A percentile compares a stretch with the other conserved stretches of the same genome.
Conservation (phyloP, 1,284 basidiomycete genomes). For the Malassezia sp. region DNA sequence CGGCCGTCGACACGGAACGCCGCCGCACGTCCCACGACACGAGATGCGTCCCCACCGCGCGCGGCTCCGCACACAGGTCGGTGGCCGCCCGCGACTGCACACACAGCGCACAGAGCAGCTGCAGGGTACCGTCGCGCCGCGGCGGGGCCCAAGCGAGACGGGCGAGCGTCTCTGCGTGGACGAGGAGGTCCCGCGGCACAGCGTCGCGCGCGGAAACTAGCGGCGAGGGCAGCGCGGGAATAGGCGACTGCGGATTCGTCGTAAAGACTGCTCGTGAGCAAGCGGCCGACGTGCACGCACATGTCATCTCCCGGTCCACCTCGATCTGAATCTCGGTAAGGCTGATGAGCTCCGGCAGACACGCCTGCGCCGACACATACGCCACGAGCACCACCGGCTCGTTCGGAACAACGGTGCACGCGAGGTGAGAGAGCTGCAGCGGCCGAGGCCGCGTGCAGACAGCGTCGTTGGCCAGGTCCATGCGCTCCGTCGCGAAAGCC, state of each 20-base stretch:
- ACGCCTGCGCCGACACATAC: neutral
- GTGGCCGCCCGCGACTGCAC: no score
- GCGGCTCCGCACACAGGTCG: no score
- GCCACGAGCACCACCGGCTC: constrained; percentile 5
- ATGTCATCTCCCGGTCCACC: constrained; percentile 10
- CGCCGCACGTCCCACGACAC: neutral
- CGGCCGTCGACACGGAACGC: neutral
- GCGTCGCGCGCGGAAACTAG: neutral
- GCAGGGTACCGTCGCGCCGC: neutral
- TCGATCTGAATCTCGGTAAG: constrained; percentile 5
- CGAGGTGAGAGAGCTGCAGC: neutral
- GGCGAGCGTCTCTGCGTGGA: neutral
- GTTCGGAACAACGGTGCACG: neutral
- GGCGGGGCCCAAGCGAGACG: neutral
- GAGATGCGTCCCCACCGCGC: neutral
- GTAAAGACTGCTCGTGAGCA: no score
- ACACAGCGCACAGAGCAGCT: neutral
- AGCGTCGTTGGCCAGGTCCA: neutral
- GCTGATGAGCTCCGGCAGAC: neutral
- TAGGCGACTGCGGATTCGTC: neutral
- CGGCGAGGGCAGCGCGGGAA: neutral
- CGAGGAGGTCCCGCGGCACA: neutral
- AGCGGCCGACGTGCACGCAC: no score
- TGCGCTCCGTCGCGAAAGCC: neutral
- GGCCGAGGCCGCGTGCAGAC: no score